These are phyloP conservation scores for Nicotiana noctiflora DNA, from an alignment of 257 asterid species.

Conservation along the genomic window DNA sequence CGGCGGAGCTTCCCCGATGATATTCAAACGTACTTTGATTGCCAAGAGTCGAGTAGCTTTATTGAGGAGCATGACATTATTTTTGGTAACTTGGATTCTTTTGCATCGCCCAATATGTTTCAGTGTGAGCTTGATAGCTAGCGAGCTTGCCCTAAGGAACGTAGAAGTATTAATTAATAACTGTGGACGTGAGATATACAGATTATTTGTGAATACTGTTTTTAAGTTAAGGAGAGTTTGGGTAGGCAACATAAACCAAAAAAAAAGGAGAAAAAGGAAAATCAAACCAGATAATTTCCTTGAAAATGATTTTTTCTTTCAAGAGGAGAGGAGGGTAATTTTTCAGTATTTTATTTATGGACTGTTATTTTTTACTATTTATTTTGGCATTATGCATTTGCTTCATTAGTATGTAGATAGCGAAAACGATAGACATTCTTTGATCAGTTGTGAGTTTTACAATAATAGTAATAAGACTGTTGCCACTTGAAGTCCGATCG, in stretches of 20 bases:
- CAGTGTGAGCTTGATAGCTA: conserved; percentile 54
- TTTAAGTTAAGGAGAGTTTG: neutral
- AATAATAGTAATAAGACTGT: neutral
- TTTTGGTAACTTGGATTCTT: conserved; percentile 49
- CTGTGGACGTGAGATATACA: neutral
- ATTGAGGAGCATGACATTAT: conserved; percentile 55
- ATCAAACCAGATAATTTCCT: neutral
- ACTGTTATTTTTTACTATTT: neutral
- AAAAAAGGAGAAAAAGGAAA: neutral
- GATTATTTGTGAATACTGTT: neutral
- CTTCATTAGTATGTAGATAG: conserved; percentile 11
- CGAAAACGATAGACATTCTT: neutral
- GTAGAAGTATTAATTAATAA: neutral
- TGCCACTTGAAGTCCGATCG: neutral
- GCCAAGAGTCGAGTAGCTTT: conserved; percentile 58
- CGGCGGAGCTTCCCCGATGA: conserved; percentile 84
- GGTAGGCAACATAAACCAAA: neutral
- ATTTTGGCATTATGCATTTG: conserved; percentile 3
- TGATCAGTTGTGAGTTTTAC: neutral
- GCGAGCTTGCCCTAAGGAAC: neutral
- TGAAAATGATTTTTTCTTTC: neutral
- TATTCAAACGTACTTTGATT: conserved; percentile 81
- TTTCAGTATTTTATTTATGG: neutral
- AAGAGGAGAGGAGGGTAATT: neutral
- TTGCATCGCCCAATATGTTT: conserved; percentile 43